Evolutionary conservation across 257 asterid genomes (phyloP).

Genomic region (Salvia splendens): DNA sequence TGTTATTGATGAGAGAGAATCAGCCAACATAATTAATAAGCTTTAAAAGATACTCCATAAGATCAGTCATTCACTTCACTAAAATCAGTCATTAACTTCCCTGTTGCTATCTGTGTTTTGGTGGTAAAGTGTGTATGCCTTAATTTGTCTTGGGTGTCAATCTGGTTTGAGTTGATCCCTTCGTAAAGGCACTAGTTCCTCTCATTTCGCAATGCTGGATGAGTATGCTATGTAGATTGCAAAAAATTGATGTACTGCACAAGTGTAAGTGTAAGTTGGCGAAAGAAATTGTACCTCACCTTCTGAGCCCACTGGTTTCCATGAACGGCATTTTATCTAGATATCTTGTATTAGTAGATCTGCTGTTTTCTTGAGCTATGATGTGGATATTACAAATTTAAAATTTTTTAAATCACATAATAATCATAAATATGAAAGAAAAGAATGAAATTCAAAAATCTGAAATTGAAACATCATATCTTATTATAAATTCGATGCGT

Average conservation of each 20-base stretch:
- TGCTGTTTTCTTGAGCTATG: not conserved
- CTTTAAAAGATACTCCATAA: not conserved
- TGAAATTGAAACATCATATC: too few species aligned
- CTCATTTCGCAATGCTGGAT: not conserved
- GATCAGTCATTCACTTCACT: slow-evolving; percentile 2
- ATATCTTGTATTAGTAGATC: not conserved
- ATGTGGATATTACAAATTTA: too few species aligned
- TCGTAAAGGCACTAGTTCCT: not conserved
- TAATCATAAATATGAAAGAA: too few species aligned
- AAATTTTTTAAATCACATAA: too few species aligned
- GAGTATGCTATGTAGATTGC: slow-evolving; percentile 2
- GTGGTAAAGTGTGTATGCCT: not conserved
- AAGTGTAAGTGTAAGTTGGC: not conserved
- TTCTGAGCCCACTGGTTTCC: not conserved
- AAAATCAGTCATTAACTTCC: slow-evolving; percentile 9
- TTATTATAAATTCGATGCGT: too few species aligned
- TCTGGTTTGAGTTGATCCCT: not conserved
- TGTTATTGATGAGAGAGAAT: slow-evolving; percentile 13
- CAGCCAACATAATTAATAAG: not conserved
- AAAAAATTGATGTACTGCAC: not conserved
- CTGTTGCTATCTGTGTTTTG: slow-evolving; percentile 9
- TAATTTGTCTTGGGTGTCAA: slow-evolving; percentile 6
- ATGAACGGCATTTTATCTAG: not conserved
- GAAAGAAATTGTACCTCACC: not conserved
- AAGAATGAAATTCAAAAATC: too few species aligned